Evolutionary conservation across 2,329 filamentous ascomycete genomes (phyloP).

Genomic region (Ophiostoma himal-ulmi): DNA sequence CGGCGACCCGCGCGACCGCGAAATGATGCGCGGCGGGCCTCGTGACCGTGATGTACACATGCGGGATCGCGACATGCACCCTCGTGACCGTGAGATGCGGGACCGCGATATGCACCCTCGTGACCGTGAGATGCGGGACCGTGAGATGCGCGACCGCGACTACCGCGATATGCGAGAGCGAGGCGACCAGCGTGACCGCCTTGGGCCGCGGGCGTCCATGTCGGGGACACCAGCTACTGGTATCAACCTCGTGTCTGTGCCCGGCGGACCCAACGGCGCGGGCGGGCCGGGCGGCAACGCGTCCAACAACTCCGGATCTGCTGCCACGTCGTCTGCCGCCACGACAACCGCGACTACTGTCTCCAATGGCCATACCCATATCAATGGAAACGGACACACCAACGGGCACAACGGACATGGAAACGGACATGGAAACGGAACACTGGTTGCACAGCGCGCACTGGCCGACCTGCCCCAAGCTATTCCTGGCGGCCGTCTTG

Average conservation of each 20-base stretch:
- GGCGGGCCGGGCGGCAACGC: neutral
- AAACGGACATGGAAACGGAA: neutral
- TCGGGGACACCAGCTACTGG: neutral
- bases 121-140: neutral
- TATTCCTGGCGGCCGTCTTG: constrained; percentile 48
- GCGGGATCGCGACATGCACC: constrained; percentile 13
- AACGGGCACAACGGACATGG: neutral
- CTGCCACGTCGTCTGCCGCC: neutral
- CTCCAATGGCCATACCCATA: constrained; percentile 29
- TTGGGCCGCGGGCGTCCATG: neutral
- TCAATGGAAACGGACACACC: neutral
- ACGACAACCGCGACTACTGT: constrained; percentile 20
- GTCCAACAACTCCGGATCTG: constrained; percentile 34
- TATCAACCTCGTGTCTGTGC: neutral
- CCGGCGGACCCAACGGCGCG: neutral
- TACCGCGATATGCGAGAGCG: constrained; percentile 1
- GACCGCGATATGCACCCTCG: neutral
- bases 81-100: neutral
- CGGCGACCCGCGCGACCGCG: neutral
- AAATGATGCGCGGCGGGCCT: neutral
- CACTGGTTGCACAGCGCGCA: neutral
- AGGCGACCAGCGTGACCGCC: neutral
- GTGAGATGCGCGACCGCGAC: constrained; percentile 10
- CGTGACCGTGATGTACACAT: constrained; percentile 7
- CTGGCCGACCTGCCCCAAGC: constrained; percentile 47